A percentile compares a stretch with the other conserved stretches of the same genome.
Conservation (phyloP, 2,329 filamentous ascomycete species). For the Diaporthe sp. region DNA sequence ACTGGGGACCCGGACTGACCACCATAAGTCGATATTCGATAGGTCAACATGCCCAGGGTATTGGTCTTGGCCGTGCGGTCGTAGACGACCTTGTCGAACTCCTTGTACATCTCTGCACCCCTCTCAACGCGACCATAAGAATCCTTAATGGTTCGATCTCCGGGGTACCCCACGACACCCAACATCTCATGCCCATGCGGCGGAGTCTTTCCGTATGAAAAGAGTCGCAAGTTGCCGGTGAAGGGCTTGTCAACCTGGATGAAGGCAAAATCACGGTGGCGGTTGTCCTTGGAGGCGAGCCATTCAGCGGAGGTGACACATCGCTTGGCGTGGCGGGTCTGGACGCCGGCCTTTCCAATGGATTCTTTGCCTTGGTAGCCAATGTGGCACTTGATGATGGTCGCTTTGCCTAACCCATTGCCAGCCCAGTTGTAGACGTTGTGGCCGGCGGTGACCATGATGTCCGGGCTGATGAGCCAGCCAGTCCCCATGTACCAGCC, state of each 20-base stretch:
- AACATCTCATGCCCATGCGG: neutral
- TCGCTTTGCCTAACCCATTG: neutral
- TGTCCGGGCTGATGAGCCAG: neutral
- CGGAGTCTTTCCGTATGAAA: neutral
- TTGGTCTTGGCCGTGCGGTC: neutral
- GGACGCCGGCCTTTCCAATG: neutral
- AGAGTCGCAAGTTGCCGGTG: neutral
- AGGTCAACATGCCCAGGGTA: neutral
- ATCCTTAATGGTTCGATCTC: neutral
- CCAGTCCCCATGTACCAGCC: neutral
- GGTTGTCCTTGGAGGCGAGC: conserved; percentile 5
- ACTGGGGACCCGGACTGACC: neutral
- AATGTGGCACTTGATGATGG: neutral
- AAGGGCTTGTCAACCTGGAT: conserved; percentile 1
- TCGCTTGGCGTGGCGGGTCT: neutral
- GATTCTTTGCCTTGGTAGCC: neutral
- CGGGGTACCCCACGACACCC: neutral
- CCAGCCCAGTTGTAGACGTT: neutral
- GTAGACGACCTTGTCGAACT: neutral
- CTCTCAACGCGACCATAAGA: neutral
- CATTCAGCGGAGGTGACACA: conserved; percentile 1
- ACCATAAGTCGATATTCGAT: neutral
- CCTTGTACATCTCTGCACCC: neutral
- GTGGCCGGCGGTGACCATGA: neutral
- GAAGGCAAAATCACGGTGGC: neutral